Base-by-base conservation (phyloP, 179 eudicot species). In the Beta corolliflora region DNA sequence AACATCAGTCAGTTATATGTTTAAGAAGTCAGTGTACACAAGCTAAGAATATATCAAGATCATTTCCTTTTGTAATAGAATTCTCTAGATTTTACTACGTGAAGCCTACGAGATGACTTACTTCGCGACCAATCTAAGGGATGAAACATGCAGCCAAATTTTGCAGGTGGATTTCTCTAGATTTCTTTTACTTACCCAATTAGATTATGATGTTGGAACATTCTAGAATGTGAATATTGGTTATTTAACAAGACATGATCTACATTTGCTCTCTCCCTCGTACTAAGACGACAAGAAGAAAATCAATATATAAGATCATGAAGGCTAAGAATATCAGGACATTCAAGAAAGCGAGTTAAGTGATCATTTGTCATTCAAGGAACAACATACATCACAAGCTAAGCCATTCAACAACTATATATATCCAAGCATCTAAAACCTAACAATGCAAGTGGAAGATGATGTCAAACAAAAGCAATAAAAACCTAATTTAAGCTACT, bases 391-490 rank as follows among this genome's bases (percentile, higher is more conserved):
- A 54, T 29, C 23, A 48, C 23, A 25, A 71, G 19, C 29, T 23
- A 74, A 45, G 14, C 5, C 31, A n/a, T 44, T 71, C 75, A 50
- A 64, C 68, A 41, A 61, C 66, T 61, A 70, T 58, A 54, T 59
- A 50, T 23, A 50, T 9, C 41, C 50, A 23, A 13, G 48, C 44
- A 52, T 19, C 29, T n/a, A 29, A 48, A 16, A 50, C 16, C 75
- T 15, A 80, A 55, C 19, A 52, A 25, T 4, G 41, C n/a, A 61
- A 61, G 7, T 36, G 9, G 21, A 82, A 5, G 25, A 58, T 15
- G 60, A 58, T 10, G 7, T 7, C n/a, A 16, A 19, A 70, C 4
- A 45, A 18, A 18, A 9, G 21, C 56, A 52, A 72, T 14, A 9
- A 72, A 25, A 50, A 59, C 29, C 2, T 36, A 36, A 36, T 36